Conservation (phyloP, 495 filamentous ascomycete species). For the Oleoguttula mirabilis region DNA sequence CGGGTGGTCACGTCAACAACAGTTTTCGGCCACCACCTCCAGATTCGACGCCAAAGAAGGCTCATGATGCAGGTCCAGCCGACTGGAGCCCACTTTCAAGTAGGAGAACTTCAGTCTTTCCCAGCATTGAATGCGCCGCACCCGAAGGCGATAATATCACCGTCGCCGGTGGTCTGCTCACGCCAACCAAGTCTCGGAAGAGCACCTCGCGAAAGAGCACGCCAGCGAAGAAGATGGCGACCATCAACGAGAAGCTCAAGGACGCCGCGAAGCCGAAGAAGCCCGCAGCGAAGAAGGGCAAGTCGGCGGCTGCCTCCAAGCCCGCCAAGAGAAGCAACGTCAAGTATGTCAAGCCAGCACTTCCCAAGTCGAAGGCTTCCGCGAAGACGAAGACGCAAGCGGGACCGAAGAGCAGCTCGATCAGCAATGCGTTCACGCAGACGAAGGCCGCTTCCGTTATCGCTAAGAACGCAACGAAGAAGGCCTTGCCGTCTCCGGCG, state of each 20-base stretch:
- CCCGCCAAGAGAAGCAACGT: conserved; percentile 10
- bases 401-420: conserved; percentile 3
- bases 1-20: conserved; percentile 13
- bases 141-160: conserved; percentile 9
- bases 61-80: not conserved
- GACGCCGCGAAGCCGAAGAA: conserved; percentile 7
- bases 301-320: not conserved
- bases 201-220: not conserved
- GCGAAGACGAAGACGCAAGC: conserved; percentile 1
- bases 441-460: conserved; percentile 11
- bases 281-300: not conserved
- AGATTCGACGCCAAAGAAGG: conserved; percentile 2
- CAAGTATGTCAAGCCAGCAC: conserved; percentile 11
- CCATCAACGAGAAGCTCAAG: conserved; percentile 7
- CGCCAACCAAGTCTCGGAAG: conserved; percentile 9
- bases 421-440: conserved; percentile 12
- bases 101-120: conserved; percentile 2
- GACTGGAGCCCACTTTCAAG: conserved; percentile 18
- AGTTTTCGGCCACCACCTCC: conserved; percentile 12
- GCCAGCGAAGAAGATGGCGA: conserved; percentile 3
- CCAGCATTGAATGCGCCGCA: conserved; percentile 6
- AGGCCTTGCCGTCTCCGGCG: not conserved
- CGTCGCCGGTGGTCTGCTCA: conserved; percentile 8
- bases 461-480: conserved; percentile 6
- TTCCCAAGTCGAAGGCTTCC: conserved; percentile 4